Evolutionary conservation across 495 filamentous ascomycete species (phyloP).

Genomic region (Cairneyella variabilis): DNA sequence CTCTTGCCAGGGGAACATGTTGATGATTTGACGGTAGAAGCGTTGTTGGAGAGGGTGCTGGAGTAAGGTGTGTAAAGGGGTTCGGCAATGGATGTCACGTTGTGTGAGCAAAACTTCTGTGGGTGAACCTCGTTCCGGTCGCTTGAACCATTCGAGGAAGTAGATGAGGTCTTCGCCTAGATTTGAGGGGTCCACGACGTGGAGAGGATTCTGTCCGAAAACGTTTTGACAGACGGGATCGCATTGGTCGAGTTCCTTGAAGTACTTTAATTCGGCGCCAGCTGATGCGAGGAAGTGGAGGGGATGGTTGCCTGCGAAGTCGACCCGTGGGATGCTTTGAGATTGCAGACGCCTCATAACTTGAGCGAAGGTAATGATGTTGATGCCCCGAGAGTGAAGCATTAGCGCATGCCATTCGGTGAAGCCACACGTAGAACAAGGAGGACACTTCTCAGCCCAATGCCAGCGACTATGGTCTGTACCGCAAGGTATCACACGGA

Average conservation of each 20-base stretch:
- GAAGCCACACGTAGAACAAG: conserved; percentile 19
- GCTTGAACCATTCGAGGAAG: conserved; percentile 21
- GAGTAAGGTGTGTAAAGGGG: conserved; percentile 18
- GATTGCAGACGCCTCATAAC: conserved; percentile 5
- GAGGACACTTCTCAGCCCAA: conserved; percentile 11
- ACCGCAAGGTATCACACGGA: conserved; percentile 20
- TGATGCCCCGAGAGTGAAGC: conserved; percentile 16
- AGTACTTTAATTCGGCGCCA: conserved; percentile 18
- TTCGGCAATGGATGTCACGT: conserved; percentile 20
- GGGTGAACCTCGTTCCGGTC: conserved; percentile 1
- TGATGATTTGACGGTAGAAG: conserved; percentile 14
- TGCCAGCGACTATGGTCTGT: conserved; percentile 14
- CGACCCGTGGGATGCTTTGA: conserved; percentile 6
- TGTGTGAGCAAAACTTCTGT: conserved; percentile 17
- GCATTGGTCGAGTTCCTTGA: not conserved
- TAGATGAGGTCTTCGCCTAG: conserved; percentile 8
- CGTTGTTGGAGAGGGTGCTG: conserved; percentile 18
- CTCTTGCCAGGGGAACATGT: conserved; percentile 10
- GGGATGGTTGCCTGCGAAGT: conserved; percentile 19
- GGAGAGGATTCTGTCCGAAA: conserved; percentile 24
- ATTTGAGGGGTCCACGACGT: conserved; percentile 16
- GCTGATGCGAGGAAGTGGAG: conserved; percentile 18
- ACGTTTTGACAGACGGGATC: conserved; percentile 19
- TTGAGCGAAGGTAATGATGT: conserved; percentile 1
- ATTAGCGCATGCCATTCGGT: conserved; percentile 17